Base-by-base conservation (phyloP, 805 yeast species). In the Saturnispora galanensis region DNA sequence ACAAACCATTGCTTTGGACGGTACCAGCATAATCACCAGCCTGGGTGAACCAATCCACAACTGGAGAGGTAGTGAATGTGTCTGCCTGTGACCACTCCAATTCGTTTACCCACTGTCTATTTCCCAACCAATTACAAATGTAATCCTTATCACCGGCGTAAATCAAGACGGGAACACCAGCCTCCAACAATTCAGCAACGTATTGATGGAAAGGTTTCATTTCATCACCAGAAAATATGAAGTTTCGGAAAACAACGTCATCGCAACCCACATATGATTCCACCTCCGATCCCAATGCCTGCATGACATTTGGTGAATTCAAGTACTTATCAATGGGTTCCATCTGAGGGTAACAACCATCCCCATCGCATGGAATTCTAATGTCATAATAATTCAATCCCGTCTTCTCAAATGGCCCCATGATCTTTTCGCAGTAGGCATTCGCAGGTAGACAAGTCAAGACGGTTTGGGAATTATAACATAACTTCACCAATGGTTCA, bases 111-210 rank as follows among this genome's bases (percentile, higher is more conserved):
- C 96, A 85, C 12, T 83, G 93, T 58, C 79, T 76, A 63, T 88
- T 88, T 52, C 97, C 97, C 58, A 90, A 74, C 96, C 96, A 89
- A 70, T 90, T 89, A 69, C 97, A 89, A 60, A 89, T 89, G 65
- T 81, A 89, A 65, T 89, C 97, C 67, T 87, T 86, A 68, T 89
- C 96, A 59, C 97, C 97, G 12, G 96, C 96, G 56, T 89, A 90
- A 50, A 90, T 73, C 61, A 90, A 73, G 21, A 88, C 89, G 3
- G 96, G 96, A 41, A 89, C 56, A 10, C 73, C 82, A 18, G 72
- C 62, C 50, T 87, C 88, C 54, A 90, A 73, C 50, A 88, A 66
- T 38, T 77, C 79, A 18, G 80, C 70, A 34, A 90, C 86, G 42
- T 76, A 78, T 54, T 71, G 74, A 60, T 86, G 93, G 73, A 80